Evolutionary conservation across 805 yeast genomes (phyloP).

Genomic region (Ogataea parapolymorpha): DNA sequence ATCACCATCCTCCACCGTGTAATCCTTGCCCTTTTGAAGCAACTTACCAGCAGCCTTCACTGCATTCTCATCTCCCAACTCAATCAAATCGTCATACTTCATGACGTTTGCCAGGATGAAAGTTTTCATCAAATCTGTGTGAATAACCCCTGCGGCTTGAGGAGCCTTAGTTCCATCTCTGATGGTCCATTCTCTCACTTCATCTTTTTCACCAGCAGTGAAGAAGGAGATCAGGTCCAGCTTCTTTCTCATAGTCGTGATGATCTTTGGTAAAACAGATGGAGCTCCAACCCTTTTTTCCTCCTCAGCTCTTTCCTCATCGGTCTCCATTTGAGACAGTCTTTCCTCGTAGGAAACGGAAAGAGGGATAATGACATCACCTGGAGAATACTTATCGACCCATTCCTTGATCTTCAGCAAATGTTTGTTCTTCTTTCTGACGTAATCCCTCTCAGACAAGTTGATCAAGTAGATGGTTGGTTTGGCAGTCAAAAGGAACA

Average conservation of each 20-base stretch:
- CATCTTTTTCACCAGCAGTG: slow-evolving; percentile 76
- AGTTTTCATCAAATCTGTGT: slow-evolving; percentile 77
- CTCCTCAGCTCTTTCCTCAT: slow-evolving; percentile 38
- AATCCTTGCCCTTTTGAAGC: slow-evolving; percentile 70
- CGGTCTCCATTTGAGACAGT: slow-evolving; percentile 81
- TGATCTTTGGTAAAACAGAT: slow-evolving; percentile 61
- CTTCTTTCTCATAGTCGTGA: slow-evolving; percentile 61
- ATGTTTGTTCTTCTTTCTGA: slow-evolving; percentile 50
- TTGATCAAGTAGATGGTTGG: slow-evolving; percentile 81
- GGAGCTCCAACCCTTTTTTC: slow-evolving; percentile 36
- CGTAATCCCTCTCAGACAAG: slow-evolving; percentile 67
- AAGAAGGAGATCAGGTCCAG: slow-evolving; percentile 76
- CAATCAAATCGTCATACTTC: slow-evolving; percentile 59
- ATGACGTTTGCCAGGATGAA: slow-evolving; percentile 76
- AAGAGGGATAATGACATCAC: slow-evolving; percentile 85
- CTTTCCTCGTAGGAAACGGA: slow-evolving; percentile 91
- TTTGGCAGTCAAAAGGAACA: slow-evolving; percentile 79
- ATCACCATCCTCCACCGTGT: slow-evolving; percentile 82
- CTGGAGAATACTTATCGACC: slow-evolving; percentile 66
- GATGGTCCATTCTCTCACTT: slow-evolving; percentile 88
- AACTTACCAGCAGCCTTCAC: slow-evolving; percentile 59
- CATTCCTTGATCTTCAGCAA: slow-evolving; percentile 53
- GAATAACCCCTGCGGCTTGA: slow-evolving; percentile 88
- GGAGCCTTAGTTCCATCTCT: slow-evolving; percentile 75
- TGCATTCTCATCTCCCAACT: slow-evolving; percentile 47